A percentile compares a stretch with the other conserved stretches of the same genome.
phyloP scores from a whole-genome alignment of 768 basidiomycete genomes.

The Podaxis mareebaensis region DNA sequence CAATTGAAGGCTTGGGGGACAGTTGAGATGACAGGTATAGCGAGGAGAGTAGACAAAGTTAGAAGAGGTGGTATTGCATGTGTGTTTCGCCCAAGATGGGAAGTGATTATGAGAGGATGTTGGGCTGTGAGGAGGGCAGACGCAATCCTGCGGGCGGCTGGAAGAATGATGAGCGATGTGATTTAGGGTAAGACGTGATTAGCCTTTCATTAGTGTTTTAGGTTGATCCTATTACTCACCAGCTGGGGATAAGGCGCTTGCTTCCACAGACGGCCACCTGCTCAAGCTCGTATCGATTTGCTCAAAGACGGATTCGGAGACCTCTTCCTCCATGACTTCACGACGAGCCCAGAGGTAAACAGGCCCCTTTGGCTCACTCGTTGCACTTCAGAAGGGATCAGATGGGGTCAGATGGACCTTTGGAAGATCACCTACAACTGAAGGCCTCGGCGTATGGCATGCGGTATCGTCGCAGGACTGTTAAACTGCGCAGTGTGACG shows the following conservation, averaged over 20 bases:
- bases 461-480: conserved; percentile 51
- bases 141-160: conserved; percentile 42
- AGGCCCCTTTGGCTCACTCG: conserved; percentile 70
- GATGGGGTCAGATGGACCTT: conserved; percentile 2
- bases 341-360: conserved; percentile 74
- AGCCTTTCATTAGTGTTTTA: background rate
- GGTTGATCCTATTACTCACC: conserved; percentile 23
- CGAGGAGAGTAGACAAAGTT: conserved; percentile 49
- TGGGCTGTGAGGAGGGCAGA: conserved; percentile 49
- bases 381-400: conserved; percentile 43
- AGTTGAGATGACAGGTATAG: conserved; percentile 53
- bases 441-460: conserved; percentile 55
- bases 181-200: conserved; percentile 7
- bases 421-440: conserved; percentile 52
- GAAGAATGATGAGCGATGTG: background rate
- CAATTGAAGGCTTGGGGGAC: conserved; percentile 54
- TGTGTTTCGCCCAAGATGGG: conserved; percentile 58
- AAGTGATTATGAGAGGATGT: conserved; percentile 65
- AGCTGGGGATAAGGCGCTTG: conserved; percentile 43
- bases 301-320: conserved; percentile 39
- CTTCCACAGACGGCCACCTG: conserved; percentile 54
- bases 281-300: conserved; percentile 20
- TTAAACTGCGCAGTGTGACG: conserved; percentile 60
- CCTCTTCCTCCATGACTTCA: conserved; percentile 69
- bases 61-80: conserved; percentile 45